A percentile compares a stretch with the other conserved stretches of the same genome.
phyloP scores from a whole-genome alignment of 2,329 filamentous ascomycete species.

The Colletotrichum viniferum region DNA sequence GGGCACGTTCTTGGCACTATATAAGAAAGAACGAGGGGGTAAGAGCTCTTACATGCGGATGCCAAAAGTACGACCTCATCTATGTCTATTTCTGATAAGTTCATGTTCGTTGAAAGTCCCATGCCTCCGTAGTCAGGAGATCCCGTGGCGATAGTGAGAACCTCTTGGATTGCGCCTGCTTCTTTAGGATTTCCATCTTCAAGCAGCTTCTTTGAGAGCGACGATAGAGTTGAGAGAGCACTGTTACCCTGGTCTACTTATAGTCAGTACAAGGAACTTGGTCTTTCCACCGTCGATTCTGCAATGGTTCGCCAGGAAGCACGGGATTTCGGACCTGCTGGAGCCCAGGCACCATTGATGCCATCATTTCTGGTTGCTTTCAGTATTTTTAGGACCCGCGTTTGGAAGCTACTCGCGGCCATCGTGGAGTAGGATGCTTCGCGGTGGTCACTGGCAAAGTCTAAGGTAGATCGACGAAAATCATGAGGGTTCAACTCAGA shows the following conservation, averaged over 20 bases:
- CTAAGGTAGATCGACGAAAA: neutral
- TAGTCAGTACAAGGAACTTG: neutral
- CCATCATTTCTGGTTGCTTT: neutral
- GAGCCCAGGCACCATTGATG: neutral
- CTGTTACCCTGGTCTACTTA: neutral
- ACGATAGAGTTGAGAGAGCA: neutral
- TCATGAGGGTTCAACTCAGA: neutral
- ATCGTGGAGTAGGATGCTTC: neutral
- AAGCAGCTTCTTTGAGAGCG: neutral
- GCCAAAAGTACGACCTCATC: neutral
- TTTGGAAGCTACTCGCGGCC: neutral
- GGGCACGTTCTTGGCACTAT: neutral
- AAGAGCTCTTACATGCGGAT: neutral
- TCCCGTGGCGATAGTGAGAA: neutral
- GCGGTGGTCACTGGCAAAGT: neutral
- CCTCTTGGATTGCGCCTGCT: neutral
- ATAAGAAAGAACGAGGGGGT: neutral
- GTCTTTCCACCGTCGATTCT: neutral
- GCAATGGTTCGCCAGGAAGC: neutral
- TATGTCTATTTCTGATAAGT: neutral
- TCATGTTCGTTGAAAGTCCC: neutral
- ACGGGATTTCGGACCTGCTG: neutral
- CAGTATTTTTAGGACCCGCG: neutral
- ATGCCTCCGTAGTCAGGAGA: conserved; percentile 6
- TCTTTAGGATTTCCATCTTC: neutral